Evolutionary conservation across 2,329 filamentous ascomycete genomes (phyloP), one percentile per base, ranked within the genome.

Genomic region (Colletotrichum trifolii): DNA sequence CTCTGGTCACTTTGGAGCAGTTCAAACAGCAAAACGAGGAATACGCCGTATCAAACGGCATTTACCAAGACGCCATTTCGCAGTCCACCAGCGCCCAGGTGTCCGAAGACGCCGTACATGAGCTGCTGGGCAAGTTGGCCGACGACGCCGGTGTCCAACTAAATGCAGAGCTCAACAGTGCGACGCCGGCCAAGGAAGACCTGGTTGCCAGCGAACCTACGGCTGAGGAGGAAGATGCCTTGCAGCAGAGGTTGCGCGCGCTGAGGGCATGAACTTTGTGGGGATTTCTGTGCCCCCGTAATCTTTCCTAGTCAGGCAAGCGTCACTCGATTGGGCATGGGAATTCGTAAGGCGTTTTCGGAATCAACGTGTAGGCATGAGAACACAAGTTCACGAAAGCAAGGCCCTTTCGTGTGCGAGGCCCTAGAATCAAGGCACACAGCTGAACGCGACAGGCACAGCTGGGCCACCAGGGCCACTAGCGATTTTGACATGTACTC

Each of bases 101-200:
- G 81, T 80, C 92, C 81, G 78, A 97, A 75, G 93, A 96, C 71
- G 93, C 94, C 70, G 93, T 97, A 2, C 93, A 97, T 76, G 89
- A 93, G 70, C 80, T 97, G 67, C 91, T 97, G 79, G 90, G 88
- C 69, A 91, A 96, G 79, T 87, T 96, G 47, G 93, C 93, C 68
- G 94, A 97, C 76, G 93, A 96, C 77, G 93, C 92, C 9, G 94
- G 94, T 58, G 87, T 97, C 56, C 91, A 96, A 77, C 82, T 97
- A 67, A 88, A 88, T 70, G 86, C 91, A 74, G 92, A 96, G 78
- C 88, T 97, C 68, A 85, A 81, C 72, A 76, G 82, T 62, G 84
- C 85, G 2, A 84, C 82, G 45, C 82, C 86, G 25, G 83, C 83
- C 68, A 85, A 83, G 71, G 83, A 83, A 34, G 88, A 90, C 50